Evolutionary conservation across 225 moss, liverwort and hornwort genomes (phyloP), one percentile per base, ranked within the genome.

Genomic region (Takakia lepidozioides): DNA sequence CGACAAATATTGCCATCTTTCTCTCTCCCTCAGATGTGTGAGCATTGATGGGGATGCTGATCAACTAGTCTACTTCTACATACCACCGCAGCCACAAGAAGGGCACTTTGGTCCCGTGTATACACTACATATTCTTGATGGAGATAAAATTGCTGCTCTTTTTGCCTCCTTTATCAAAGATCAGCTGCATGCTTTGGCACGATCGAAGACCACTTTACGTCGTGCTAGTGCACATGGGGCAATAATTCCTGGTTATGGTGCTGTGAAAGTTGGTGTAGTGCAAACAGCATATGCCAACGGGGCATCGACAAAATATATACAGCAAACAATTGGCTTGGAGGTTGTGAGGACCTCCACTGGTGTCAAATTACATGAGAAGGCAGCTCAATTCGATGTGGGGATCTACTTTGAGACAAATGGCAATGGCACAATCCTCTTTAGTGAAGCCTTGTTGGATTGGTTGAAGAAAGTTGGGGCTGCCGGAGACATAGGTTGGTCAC

Each of bases 231-330:
- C 29, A 35, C 52, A 54, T 5, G 55, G 41, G 55, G 38, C 8
- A 21, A 49, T 51, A 17, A 41, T 83, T 48, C 72, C 81, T 49
- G 85, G 73, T 51, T 87, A 81, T 58, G 91, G 91, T 59, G 32
- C 58, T 10, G 71, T 79, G 24, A 72, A 69, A 70, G 65, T 87
- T 56, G 98, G 73, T 46, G 83, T 87, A 17, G 71, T 75, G 32
- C 98, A 98, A 87, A 98, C 98, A 65, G 98, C 98, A 3, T 91
- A 98, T 45, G 98, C 91, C 22, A 98, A 98, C 40, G 98, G 98
- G 43, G 80, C 98, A 51, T 91, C 91, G n/a, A 91, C 91, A 21
- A 81, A 66, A 27, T 91, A 78, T 32, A 64, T 91, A 37, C 69
- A 76, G 50, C 38, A 85, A 48, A 69, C 76, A 18, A 71, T 99